A percentile compares a stretch with the other conserved stretches of the same genome.
phyloP scores from a whole-genome alignment of 2,329 filamentous ascomycete species.

The Thermoascus crustaceus region DNA sequence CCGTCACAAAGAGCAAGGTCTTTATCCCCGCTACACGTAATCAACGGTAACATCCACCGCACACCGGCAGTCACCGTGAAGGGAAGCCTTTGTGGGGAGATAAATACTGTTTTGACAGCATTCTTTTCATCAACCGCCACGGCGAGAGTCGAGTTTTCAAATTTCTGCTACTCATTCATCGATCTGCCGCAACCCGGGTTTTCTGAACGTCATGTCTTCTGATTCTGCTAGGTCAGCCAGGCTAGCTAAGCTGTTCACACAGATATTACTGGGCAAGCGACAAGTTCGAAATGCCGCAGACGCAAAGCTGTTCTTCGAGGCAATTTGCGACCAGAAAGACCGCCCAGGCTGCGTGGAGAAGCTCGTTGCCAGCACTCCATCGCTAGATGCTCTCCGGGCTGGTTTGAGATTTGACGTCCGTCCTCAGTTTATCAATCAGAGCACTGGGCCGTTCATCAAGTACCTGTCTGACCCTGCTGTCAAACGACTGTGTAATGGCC shows the following conservation, averaged over 20 bases:
- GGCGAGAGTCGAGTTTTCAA: no score
- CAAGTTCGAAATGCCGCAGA: conserved; percentile 30
- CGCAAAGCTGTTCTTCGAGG: conserved; percentile 42
- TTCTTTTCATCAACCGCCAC: no score
- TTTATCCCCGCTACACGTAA: no score
- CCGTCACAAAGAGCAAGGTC: no score
- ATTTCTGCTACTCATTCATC: no score
- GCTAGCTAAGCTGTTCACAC: conserved; percentile 33
- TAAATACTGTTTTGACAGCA: no score
- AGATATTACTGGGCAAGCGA: conserved; percentile 32
- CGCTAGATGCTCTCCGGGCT: conserved; percentile 29
- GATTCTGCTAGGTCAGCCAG: conserved; percentile 13
- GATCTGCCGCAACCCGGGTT: no score
- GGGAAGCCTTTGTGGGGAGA: no score
- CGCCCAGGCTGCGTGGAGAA: conserved; percentile 33
- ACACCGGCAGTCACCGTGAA: no score
- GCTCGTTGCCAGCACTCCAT: conserved; percentile 28
- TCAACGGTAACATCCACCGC: no score
- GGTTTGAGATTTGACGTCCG: conserved; percentile 39
- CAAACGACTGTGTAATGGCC: conserved; percentile 44
- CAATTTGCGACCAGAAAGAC: conserved; percentile 37
- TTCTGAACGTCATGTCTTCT: conserved; percentile 10
- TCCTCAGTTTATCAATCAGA: conserved; percentile 37
- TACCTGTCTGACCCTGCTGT: conserved; percentile 38
- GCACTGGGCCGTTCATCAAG: conserved; percentile 28